Evolutionary conservation across 768 basidiomycete genomes (phyloP).

Genomic region (Mycena rosella): DNA sequence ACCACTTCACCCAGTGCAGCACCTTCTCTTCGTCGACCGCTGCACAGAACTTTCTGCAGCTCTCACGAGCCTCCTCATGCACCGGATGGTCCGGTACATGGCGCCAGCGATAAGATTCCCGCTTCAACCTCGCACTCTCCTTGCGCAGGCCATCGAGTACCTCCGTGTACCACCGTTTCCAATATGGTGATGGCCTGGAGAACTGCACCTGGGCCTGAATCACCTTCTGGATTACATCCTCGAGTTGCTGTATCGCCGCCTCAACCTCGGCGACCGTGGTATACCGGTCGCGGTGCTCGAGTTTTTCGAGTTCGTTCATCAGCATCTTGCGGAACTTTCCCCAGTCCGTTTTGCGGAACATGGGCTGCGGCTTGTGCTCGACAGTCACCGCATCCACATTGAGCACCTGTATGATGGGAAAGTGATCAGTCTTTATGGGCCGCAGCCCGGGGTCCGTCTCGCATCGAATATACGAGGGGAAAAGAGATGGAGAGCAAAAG

Average conservation of each 20-base stretch:
- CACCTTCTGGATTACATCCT: conserved; percentile 30
- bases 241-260: conserved; percentile 18
- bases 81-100: conserved; percentile 37
- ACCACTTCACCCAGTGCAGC: conserved; percentile 44
- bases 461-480: too few relatives aligned
- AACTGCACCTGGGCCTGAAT: conserved; percentile 37
- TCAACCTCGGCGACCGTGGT: not conserved
- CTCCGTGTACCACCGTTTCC: conserved; percentile 51
- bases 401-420: too few relatives aligned
- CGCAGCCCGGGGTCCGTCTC: too few relatives aligned
- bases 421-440: too few relatives aligned
- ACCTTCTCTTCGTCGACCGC: conserved; percentile 39
- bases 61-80: conserved; percentile 29
- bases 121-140: conserved; percentile 33
- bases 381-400: too few relatives aligned
- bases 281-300: not conserved
- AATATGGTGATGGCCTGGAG: conserved; percentile 35
- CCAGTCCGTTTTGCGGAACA: conserved; percentile 44
- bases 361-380: too few relatives aligned
- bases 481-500: too few relatives aligned
- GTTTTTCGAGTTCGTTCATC: not conserved
- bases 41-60: not conserved
- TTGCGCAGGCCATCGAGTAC: conserved; percentile 41
- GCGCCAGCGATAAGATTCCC: conserved; percentile 18
- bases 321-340: conserved; percentile 28